phyloP scores from a whole-genome alignment of 1,284 basidiomycete genomes.

The Earliella scabrosa region DNA sequence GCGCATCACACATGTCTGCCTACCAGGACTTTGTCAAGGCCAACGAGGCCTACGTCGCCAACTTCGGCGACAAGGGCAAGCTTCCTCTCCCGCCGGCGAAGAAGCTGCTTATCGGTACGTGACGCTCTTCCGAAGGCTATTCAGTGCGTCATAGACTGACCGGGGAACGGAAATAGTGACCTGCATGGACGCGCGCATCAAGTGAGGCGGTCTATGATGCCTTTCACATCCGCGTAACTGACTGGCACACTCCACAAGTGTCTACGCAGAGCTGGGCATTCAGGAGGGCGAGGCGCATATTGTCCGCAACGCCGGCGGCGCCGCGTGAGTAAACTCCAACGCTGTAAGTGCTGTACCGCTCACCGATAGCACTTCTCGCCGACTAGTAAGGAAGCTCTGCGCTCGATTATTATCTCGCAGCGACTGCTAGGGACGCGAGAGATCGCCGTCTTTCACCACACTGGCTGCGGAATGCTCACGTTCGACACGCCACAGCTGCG shows the following conservation, averaged over 20 bases:
- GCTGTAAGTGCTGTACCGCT: not conserved
- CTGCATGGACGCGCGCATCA: constrained; percentile 72
- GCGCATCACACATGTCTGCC: constrained; percentile 28
- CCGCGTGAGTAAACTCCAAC: constrained; percentile 47
- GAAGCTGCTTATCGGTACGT: constrained; percentile 50
- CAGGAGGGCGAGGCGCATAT: constrained; percentile 71
- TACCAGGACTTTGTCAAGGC: constrained; percentile 38
- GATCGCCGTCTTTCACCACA: constrained; percentile 70
- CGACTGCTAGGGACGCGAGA: constrained; percentile 69
- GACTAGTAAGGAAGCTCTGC: constrained; percentile 60
- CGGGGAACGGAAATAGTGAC: constrained; percentile 46
- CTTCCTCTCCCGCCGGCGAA: constrained; percentile 55
- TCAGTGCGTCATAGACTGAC: not conserved
- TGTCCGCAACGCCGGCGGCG: constrained; percentile 70
- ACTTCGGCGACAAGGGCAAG: constrained; percentile 49
- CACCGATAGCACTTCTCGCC: not conserved
- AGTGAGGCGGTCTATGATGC: constrained; percentile 31
- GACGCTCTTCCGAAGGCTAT: constrained; percentile 4
- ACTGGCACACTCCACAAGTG: constrained; percentile 39
- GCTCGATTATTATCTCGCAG: constrained; percentile 70
- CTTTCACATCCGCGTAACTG: not conserved
- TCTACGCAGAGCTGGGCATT: constrained; percentile 61
- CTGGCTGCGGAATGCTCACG: constrained; percentile 70
- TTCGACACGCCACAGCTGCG: constrained; percentile 58
- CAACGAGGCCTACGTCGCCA: constrained; percentile 46